Percentiles rank a stretch among this genome's conserved stretches.
Conservation (phyloP, 495 filamentous ascomycete genomes). For the Neurospora intermedia region DNA sequence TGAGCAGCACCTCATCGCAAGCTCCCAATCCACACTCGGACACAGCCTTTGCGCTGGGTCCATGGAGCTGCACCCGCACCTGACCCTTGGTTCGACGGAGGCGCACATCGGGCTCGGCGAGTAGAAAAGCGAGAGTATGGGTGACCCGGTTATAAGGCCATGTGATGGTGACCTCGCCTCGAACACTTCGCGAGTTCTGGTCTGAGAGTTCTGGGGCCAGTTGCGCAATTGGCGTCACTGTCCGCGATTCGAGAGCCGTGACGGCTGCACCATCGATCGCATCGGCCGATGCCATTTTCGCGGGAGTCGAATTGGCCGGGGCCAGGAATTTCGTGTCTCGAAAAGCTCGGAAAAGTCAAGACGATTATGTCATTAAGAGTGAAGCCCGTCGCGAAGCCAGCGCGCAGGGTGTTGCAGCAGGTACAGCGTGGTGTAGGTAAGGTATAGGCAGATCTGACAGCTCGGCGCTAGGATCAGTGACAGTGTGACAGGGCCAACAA, state of each 20-base stretch:
- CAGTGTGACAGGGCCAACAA: neutral
- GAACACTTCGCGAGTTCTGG: slow-evolving; percentile 22
- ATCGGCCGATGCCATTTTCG: slow-evolving; percentile 14
- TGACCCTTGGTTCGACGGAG: slow-evolving; percentile 70
- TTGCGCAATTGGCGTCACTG: slow-evolving; percentile 48
- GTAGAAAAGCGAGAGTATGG: slow-evolving; percentile 58
- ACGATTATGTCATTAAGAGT: neutral
- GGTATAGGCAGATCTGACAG: neutral
- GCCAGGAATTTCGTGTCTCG: neutral
- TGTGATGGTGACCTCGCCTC: slow-evolving; percentile 67
- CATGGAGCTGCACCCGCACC: slow-evolving; percentile 71
- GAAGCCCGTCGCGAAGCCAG: neutral
- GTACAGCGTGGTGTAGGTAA: neutral
- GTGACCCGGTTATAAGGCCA: slow-evolving; percentile 85
- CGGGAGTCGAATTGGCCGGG: neutral
- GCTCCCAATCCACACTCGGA: slow-evolving; percentile 56
- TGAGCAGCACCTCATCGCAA: slow-evolving; percentile 62
- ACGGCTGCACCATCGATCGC: slow-evolving; percentile 1
- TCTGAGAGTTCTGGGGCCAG: slow-evolving; percentile 47
- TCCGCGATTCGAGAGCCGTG: slow-evolving; percentile 9
- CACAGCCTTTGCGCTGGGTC: slow-evolving; percentile 57
- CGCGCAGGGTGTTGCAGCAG: neutral
- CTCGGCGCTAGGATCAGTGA: neutral
- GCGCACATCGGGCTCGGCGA: slow-evolving; percentile 80
- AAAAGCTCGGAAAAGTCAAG: neutral